phyloP scores from a whole-genome alignment of 2,329 filamentous ascomycete genomes.

The Beauveria scarabaeidicola region DNA sequence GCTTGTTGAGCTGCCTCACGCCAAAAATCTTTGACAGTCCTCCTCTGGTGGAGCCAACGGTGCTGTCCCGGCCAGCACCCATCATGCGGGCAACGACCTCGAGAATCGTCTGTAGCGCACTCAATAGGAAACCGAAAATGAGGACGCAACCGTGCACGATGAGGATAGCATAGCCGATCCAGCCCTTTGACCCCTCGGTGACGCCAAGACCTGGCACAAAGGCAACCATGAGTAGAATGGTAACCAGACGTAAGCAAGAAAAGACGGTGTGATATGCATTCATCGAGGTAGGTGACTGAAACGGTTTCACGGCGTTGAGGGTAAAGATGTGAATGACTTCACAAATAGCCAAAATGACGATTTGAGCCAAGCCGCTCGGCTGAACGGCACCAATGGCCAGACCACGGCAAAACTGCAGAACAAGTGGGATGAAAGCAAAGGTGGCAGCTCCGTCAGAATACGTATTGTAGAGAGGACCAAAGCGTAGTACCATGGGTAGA shows the following conservation, averaged over 20 bases:
- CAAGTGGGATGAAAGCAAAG: conserved; percentile 79
- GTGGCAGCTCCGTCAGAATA: conserved; percentile 89
- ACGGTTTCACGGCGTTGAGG: conserved; percentile 82
- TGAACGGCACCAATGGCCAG: conserved; percentile 90
- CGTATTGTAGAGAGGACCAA: conserved; percentile 93
- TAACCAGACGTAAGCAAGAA: conserved; percentile 65
- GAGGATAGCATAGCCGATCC: conserved; percentile 90
- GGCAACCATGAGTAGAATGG: conserved; percentile 66
- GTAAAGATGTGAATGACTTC: conserved; percentile 87
- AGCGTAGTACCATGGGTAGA: conserved; percentile 77
- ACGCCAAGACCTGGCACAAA: conserved; percentile 81
- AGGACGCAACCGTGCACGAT: conserved; percentile 77
- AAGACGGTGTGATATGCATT: conserved; percentile 91
- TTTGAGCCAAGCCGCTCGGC: conserved; percentile 83
- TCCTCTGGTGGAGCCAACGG: conserved; percentile 62
- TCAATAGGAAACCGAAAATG: conserved; percentile 87
- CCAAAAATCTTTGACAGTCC: conserved; percentile 87
- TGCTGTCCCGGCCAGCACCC: conserved; percentile 72
- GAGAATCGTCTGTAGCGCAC: conserved; percentile 80
- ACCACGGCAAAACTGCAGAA: conserved; percentile 77
- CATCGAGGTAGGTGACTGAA: conserved; percentile 89
- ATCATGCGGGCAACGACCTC: conserved; percentile 78
- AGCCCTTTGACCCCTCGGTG: conserved; percentile 71
- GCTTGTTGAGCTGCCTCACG: conserved; percentile 76
- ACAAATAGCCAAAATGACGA: conserved; percentile 86